Evolutionary conservation across 179 eudicot genomes (phyloP).

Genomic region (Spergularia azorica): DNA sequence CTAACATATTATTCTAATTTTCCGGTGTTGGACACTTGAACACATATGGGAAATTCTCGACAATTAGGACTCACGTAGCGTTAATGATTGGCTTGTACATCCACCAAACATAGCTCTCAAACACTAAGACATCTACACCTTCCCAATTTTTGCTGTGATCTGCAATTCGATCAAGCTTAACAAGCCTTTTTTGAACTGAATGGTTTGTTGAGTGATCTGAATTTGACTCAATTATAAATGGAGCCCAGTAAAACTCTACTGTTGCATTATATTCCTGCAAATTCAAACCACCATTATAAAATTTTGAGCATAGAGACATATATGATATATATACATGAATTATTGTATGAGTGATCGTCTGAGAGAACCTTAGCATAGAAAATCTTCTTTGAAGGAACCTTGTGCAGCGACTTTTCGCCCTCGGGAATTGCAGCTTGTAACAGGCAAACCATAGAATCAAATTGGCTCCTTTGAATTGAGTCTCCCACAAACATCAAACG

Average conservation of each 20-base stretch:
- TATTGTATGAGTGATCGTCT: neutral
- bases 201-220: slow-evolving; percentile 91
- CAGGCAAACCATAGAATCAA: slow-evolving; percentile 90
- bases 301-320: neutral
- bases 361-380: slow-evolving; percentile 69
- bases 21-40: too few species aligned
- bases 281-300: neutral
- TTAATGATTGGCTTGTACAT: slow-evolving; percentile 86
- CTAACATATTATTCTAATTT: neutral
- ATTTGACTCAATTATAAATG: slow-evolving; percentile 82
- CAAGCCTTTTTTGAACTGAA: slow-evolving; percentile 66
- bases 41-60: too few species aligned
- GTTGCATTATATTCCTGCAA: slow-evolving; percentile 85
- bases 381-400: slow-evolving; percentile 86
- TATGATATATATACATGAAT: neutral
- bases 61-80: slow-evolving; percentile 63
- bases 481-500: slow-evolving; percentile 93
- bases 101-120: slow-evolving; percentile 99
- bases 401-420: slow-evolving; percentile 51
- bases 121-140: slow-evolving; percentile 72
- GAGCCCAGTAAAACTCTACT: slow-evolving; percentile 97
- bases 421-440: slow-evolving; percentile 73
- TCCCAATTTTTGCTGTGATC: slow-evolving; percentile 77
- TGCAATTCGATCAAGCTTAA: slow-evolving; percentile 71
- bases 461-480: slow-evolving; percentile 87